Evolutionary conservation across 768 basidiomycete genomes (phyloP).

Genomic region (Lepiota venenata): DNA sequence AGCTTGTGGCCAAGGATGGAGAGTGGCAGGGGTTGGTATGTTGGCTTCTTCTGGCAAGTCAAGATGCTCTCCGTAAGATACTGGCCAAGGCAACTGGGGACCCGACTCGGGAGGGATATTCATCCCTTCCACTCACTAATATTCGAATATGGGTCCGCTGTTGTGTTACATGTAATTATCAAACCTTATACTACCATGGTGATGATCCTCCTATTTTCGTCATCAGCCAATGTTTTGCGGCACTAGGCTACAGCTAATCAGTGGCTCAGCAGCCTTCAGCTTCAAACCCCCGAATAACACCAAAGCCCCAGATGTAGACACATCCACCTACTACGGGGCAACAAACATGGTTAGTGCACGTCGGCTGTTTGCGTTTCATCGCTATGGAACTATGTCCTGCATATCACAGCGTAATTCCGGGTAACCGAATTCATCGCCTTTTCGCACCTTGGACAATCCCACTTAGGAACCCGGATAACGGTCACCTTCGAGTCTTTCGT

Average conservation of each 20-base stretch:
- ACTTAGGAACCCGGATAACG: background rate
- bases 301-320: background rate
- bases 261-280: background rate
- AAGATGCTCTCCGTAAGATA: no score
- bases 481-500: background rate
- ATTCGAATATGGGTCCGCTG: no score
- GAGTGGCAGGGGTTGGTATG: no score
- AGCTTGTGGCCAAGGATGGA: background rate
- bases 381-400: background rate
- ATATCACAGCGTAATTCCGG: background rate
- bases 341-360: no score
- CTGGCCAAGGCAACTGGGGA: background rate
- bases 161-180: no score
- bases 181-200: no score
- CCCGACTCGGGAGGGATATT: background rate
- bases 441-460: background rate
- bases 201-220: no score
- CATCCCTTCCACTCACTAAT: no score
- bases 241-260: background rate
- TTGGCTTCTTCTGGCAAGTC: no score
- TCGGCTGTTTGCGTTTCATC: conserved; percentile 1
- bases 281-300: no score
- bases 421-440: background rate
- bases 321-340: background rate
- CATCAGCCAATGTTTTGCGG: background rate